Base-by-base conservation (phyloP, 805 yeast genomes). In the Grigorovia transvaalensis region DNA sequence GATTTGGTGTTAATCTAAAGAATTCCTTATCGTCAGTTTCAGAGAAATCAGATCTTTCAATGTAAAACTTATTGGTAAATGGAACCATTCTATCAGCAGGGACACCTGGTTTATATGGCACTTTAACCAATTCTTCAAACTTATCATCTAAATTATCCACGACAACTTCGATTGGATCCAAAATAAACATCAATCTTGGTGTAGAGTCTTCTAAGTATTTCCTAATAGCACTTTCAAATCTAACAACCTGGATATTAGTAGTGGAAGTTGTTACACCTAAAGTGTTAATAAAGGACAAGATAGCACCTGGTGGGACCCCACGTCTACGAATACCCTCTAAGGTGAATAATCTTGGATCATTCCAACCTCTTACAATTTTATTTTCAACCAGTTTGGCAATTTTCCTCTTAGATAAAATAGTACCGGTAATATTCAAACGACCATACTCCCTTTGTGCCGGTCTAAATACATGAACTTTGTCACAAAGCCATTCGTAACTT, bases 401-500 rank as follows among this genome's bases (percentile, higher is more conserved):
- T 72, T 93, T 93, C 69, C 99, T 82, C 78, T 93, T 93, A 53
- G 96, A 88, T 79, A 93, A 73, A 56, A 93, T 81, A 11, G 98
- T 87, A 51, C 99, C 99, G 1, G 96, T 86, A 59, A 93, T 80
- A 69, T 90, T 93, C 67, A 93, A 80, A 69, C 99, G 82, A 59
- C 99, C 99, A 63, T 90, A 93, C 71, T 93, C 99, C 69, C 99
- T 84, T 78, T 93, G 99, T 12, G 97, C 96, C 35, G 99, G 99
- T 75, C 96, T 84, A 72, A 88, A 93, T 47, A 93, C 96, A 63
- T 87, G 90, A 54, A 93, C 80, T 42, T 84, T 90, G 62, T 93
- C 98, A 74, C 98, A 91, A 59, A 93, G 78, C 99, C 99, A 93
- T 71, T 93, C 99, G 69, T 93, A 93, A 63, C 95, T 84, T 72